Base-by-base conservation (phyloP, 1,284 basidiomycete genomes). In the Tetrapyrgos nigripes region DNA sequence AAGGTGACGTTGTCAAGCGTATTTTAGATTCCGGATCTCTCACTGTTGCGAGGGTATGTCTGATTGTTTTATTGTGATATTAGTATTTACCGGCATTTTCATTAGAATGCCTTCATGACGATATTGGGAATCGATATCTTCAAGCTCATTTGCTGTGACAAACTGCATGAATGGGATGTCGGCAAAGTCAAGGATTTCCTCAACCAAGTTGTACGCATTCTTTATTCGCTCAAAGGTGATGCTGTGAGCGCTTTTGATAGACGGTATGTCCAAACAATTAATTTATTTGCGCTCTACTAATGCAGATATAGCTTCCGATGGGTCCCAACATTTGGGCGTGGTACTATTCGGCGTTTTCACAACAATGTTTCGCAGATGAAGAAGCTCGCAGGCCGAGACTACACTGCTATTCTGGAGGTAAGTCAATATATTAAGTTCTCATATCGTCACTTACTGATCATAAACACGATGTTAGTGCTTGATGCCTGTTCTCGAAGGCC, bases 401-500 rank as follows among this genome's bases (percentile, higher is more conserved):
- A 61, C 52, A 64, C 73, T 47, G 70, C 72, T 48, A 56, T 71
- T 3, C 58, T 73, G n/a, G 62, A 71, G 64, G 67, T 69, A 52
- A 28, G 54, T 33, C 9, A 28, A 27, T 49, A n/a, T 31, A 27
- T 46, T 19, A 13, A 23, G 14, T 19, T n/a, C n/a, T n/a, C n/a
- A n/a, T n/a, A n/a, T n/a, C n/a, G n/a, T n/a, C n/a, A n/a, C n/a
- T n/a, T n/a, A n/a, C n/a, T n/a, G n/a, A n/a, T n/a, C n/a, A n/a
- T n/a, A n/a, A n/a, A n/a, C n/a, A n/a, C n/a, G n/a, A n/a, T n/a
- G n/a, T 4, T 35, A 57, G 51, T 61, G 52, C 17, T 27, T 47
- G 2, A 54, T 61, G 24, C 56, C 60, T 14, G 37, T 43, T 26
- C 47, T 50, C 29, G 56, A 58, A 28, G 51, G 46, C 2, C 48